Evolutionary conservation across 345 rosid genomes (phyloP).

Genomic region (Gossypium longicalyx): DNA sequence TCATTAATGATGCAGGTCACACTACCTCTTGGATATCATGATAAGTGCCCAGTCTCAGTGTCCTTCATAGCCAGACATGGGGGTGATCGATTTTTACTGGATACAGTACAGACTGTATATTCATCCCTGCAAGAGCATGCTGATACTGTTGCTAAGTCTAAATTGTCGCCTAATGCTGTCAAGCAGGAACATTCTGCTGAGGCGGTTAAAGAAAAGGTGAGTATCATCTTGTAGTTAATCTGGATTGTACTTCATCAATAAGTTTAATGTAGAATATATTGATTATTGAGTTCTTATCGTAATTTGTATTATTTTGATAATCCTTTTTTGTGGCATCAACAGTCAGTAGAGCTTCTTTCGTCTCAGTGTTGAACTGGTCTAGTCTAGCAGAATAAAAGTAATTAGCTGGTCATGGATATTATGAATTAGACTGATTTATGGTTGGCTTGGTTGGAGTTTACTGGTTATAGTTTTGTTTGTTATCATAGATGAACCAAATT

Average conservation of each 20-base stretch:
- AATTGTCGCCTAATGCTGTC: slow-evolving; percentile 33
- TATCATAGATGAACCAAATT: no score
- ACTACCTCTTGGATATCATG: slow-evolving; percentile 12
- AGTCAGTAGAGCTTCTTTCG: neutral
- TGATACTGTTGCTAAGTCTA: slow-evolving; percentile 44
- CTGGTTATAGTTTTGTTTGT: neutral
- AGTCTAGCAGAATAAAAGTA: neutral
- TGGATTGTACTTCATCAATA: neutral
- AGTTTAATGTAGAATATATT: neutral
- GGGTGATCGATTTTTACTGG: slow-evolving; percentile 79
- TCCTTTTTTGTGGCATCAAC: neutral
- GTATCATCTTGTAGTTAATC: slow-evolving; percentile 3
- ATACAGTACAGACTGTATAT: slow-evolving; percentile 64
- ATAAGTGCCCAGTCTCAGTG: slow-evolving; percentile 11
- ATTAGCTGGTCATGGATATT: neutral
- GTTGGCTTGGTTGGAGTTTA: no score
- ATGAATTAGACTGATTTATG: neutral
- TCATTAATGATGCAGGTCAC: slow-evolving; percentile 29
- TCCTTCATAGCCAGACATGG: slow-evolving; percentile 14
- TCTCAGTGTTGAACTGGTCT: neutral
- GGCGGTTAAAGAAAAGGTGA: slow-evolving; percentile 88
- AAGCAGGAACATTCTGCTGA: slow-evolving; percentile 62
- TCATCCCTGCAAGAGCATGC: slow-evolving; percentile 65
- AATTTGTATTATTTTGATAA: neutral
- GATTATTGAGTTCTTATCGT: neutral